Conservation (phyloP, 1,284 basidiomycete genomes). For the Puccinia sorghi region DNA sequence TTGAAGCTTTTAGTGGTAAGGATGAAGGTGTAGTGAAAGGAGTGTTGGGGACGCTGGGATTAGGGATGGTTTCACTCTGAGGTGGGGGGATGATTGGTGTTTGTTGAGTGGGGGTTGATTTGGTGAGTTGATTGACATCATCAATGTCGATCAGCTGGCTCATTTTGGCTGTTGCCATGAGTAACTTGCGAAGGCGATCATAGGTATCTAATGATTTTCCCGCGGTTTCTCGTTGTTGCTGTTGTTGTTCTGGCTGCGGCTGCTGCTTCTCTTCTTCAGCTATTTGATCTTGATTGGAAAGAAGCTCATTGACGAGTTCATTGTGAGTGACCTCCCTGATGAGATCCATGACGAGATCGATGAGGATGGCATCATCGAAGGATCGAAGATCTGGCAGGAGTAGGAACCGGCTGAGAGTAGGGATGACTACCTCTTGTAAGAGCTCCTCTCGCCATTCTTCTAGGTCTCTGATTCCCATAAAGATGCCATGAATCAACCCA, state of each 20-base stretch:
- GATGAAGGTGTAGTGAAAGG: slow-evolving; percentile 50
- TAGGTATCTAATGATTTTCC: slow-evolving; percentile 32
- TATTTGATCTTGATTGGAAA: slow-evolving; percentile 34
- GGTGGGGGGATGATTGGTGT: slow-evolving; percentile 54
- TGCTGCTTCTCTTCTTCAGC: neutral
- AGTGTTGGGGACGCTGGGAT: slow-evolving; percentile 21
- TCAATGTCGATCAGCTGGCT: slow-evolving; percentile 27
- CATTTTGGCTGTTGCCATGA: slow-evolving; percentile 28
- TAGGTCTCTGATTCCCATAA: slow-evolving; percentile 59
- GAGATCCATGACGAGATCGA: slow-evolving; percentile 34
- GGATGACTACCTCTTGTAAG: slow-evolving; percentile 33
- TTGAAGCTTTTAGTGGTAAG: slow-evolving; percentile 64
- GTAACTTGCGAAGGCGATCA: slow-evolving; percentile 36
- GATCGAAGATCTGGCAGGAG: slow-evolving; percentile 32
- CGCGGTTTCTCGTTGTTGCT: neutral
- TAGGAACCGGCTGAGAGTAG: slow-evolving; percentile 37
- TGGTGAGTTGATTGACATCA: slow-evolving; percentile 26
- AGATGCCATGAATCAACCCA: slow-evolving; percentile 60
- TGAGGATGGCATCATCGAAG: slow-evolving; percentile 33
- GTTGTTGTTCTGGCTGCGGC: too few species aligned
- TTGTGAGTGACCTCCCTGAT: slow-evolving; percentile 44
- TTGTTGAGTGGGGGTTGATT: slow-evolving; percentile 24
- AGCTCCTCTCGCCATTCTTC: slow-evolving; percentile 57
- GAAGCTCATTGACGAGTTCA: slow-evolving; percentile 44
- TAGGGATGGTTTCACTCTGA: neutral